Percentiles rank a stretch among this genome's conserved stretches.
Evolutionary conservation across 345 rosid genomes (phyloP).

Genomic region (Chamaenerion angustifolium): DNA sequence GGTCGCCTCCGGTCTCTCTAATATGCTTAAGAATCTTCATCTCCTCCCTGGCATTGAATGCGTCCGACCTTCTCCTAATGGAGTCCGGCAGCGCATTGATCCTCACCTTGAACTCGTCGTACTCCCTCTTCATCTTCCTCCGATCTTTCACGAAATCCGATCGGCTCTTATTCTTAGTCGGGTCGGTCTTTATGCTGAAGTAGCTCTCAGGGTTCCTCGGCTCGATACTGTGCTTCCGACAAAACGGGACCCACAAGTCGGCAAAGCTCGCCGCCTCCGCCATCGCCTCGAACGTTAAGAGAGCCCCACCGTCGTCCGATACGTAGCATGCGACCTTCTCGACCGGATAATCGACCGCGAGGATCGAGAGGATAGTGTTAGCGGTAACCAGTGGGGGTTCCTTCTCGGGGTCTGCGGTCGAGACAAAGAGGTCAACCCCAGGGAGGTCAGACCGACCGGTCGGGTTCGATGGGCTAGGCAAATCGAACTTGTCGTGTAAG

Average conservation of each 20-base stretch:
- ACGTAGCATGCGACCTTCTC: slow-evolving; percentile 71
- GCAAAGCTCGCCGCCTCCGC: slow-evolving; percentile 95
- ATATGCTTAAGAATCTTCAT: slow-evolving; percentile 68
- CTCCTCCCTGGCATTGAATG: slow-evolving; percentile 89
- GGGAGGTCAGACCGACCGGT: slow-evolving; percentile 87
- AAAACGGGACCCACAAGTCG: slow-evolving; percentile 86
- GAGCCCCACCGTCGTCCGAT: slow-evolving; percentile 94
- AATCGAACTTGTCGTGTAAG: slow-evolving; percentile 70
- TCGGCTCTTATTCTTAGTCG: slow-evolving; percentile 78
- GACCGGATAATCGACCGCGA: slow-evolving; percentile 74
- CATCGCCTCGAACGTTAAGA: slow-evolving; percentile 89
- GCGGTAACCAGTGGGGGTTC: slow-evolving; percentile 84
- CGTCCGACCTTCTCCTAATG: slow-evolving; percentile 78
- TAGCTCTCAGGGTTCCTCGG: slow-evolving; percentile 79
- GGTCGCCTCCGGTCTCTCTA: slow-evolving; percentile 61
- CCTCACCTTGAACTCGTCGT: slow-evolving; percentile 85
- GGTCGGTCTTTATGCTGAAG: slow-evolving; percentile 66
- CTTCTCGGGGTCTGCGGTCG: slow-evolving; percentile 91
- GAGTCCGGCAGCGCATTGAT: slow-evolving; percentile 79
- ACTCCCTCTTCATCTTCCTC: slow-evolving; percentile 70
- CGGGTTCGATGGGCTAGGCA: slow-evolving; percentile 78
- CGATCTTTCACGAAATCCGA: slow-evolving; percentile 80
- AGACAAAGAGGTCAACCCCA: slow-evolving; percentile 69
- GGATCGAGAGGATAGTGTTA: slow-evolving; percentile 70
- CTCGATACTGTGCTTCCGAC: slow-evolving; percentile 72